Evolutionary conservation across 257 asterid genomes (phyloP).

Genomic region (Solanum piurae): DNA sequence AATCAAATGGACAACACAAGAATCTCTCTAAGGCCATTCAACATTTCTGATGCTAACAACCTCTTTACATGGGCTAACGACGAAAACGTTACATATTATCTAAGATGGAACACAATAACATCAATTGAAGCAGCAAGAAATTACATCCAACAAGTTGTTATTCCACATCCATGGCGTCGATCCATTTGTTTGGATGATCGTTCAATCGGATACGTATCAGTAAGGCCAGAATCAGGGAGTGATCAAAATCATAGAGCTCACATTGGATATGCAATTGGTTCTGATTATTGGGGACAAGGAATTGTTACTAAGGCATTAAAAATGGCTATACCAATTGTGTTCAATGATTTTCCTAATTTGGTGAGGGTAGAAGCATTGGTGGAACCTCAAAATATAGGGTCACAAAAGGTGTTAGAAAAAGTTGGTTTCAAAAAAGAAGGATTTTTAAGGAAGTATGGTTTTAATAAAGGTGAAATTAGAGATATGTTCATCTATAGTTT

Average conservation of each 20-base stretch:
- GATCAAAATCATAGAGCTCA: conserved; percentile 53
- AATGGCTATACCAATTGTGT: conserved; percentile 32
- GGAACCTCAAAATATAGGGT: conserved; percentile 55
- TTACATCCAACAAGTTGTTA: conserved; percentile 43
- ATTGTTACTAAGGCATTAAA: conserved; percentile 38
- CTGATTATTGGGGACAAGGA: conserved; percentile 50
- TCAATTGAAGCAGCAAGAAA: conserved; percentile 39
- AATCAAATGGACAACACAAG: conserved; percentile 35
- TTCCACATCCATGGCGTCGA: conserved; percentile 61
- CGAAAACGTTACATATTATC: conserved; percentile 38
- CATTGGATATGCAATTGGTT: conserved; percentile 42
- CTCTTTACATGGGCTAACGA: conserved; percentile 53
- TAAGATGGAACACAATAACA: conserved; percentile 46
- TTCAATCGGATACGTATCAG: conserved; percentile 50
- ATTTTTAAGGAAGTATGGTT: conserved; percentile 45
- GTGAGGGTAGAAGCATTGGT: conserved; percentile 68
- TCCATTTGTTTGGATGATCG: conserved; percentile 48
- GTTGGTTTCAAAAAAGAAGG: conserved; percentile 62
- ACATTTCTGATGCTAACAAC: conserved; percentile 45
- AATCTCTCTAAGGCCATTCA: conserved; percentile 47
- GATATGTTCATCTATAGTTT: conserved; percentile 56
- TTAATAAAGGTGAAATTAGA: conserved; percentile 51
- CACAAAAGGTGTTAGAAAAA: conserved; percentile 53
- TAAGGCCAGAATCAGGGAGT: conserved; percentile 33
- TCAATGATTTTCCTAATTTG: conserved; percentile 28